Conservation (phyloP, 1,284 basidiomycete genomes). For the Microbotryum silenes-acaulis region DNA sequence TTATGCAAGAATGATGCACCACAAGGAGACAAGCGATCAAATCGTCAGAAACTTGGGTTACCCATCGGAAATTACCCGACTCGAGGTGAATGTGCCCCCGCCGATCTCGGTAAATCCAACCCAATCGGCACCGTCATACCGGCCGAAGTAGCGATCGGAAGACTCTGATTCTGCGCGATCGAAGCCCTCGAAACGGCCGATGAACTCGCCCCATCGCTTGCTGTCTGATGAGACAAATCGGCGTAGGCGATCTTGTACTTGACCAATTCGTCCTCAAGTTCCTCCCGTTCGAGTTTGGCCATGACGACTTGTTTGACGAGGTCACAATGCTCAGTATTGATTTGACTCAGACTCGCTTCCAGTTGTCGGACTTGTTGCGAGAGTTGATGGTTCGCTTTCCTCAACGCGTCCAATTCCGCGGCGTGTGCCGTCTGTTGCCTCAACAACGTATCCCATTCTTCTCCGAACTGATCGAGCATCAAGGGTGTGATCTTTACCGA, state of each 20-base stretch:
- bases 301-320: conserved; percentile 78
- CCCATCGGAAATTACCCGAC: no score
- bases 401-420: conserved; percentile 67
- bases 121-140: no score
- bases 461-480: conserved; percentile 63
- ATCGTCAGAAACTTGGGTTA: no score
- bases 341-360: conserved; percentile 64
- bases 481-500: conserved; percentile 55
- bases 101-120: no score
- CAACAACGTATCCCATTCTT: conserved; percentile 71
- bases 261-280: conserved; percentile 80
- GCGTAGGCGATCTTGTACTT: conserved; percentile 46
- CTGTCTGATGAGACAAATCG: conserved; percentile 15
- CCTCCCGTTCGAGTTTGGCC: conserved; percentile 74
- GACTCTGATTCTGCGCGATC: no score
- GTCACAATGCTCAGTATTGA: conserved; percentile 64
- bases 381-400: conserved; percentile 68
- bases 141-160: no score
- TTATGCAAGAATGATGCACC: no score
- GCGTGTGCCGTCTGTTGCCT: conserved; percentile 66
- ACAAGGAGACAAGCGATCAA: no score
- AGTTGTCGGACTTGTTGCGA: conserved; percentile 72
- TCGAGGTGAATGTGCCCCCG: no score
- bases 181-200: background rate
- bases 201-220: background rate